Percentiles rank a stretch among this genome's conserved stretches.
Conservation (phyloP, 441 rosid genomes). For the Viola pubescens region DNA sequence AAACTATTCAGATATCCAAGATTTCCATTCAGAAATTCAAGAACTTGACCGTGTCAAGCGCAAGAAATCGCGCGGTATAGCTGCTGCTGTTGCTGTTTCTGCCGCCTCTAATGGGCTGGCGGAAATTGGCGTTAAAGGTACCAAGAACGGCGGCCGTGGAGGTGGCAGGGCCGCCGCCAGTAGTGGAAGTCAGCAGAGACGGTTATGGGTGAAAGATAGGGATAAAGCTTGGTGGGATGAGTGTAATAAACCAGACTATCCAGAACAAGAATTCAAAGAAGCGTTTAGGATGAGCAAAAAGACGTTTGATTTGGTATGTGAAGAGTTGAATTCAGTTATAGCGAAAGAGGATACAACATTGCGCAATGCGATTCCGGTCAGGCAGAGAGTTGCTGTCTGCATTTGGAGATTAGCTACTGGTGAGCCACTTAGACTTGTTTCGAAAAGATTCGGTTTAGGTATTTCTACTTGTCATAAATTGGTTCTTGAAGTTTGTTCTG, state of each 20-base stretch:
- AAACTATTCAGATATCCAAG: constrained; percentile 41
- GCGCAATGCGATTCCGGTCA: constrained; percentile 80
- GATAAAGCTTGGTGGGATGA: constrained; percentile 81
- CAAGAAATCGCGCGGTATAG: constrained; percentile 44
- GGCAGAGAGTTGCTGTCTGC: constrained; percentile 83
- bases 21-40: constrained; percentile 38
- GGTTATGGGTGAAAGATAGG: constrained; percentile 80
- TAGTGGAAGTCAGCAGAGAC: constrained; percentile 43
- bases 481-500: constrained; percentile 75
- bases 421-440: constrained; percentile 74
- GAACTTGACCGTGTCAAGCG: constrained; percentile 34
- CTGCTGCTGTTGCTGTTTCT: constrained; percentile 38
- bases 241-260: constrained; percentile 46
- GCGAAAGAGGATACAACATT: constrained; percentile 74
- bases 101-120: constrained; percentile 25
- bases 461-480: constrained; percentile 87
- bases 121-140: constrained; percentile 8
- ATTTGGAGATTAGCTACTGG: constrained; percentile 85
- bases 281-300: constrained; percentile 71
- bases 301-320: constrained; percentile 62
- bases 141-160: constrained; percentile 17
- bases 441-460: constrained; percentile 75
- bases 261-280: constrained; percentile 55
- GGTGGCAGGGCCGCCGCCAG: neutral
- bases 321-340: constrained; percentile 50